These are phyloP conservation scores for Trypanosoma cruzi DNA, from an alignment of 208 protist species.

Conservation along the genomic window DNA sequence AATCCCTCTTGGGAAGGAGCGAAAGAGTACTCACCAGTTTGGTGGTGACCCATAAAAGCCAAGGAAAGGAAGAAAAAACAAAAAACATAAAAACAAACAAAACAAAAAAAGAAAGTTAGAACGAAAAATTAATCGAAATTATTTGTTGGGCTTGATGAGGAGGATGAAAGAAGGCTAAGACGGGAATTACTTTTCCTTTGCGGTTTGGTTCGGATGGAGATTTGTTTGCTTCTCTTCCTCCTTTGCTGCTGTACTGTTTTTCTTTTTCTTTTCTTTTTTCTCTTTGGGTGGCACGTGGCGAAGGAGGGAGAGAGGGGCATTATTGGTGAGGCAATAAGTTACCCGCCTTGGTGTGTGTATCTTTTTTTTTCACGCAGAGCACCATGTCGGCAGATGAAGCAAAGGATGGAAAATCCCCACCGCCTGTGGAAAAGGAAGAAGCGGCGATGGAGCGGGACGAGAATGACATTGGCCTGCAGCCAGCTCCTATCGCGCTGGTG, in stretches of 20 bases:
- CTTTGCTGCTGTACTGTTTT: neutral
- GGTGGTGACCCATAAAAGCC: too few species aligned
- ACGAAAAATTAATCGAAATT: neutral
- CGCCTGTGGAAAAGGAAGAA: neutral
- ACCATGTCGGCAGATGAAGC: neutral
- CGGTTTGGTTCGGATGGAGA: neutral
- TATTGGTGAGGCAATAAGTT: too few species aligned
- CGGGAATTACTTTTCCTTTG: too few species aligned
- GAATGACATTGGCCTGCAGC: slow-evolving; percentile 20
- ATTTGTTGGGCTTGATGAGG: neutral
- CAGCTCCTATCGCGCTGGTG: slow-evolving; percentile 8
- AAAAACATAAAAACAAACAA: too few species aligned
- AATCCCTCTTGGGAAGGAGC: too few species aligned
- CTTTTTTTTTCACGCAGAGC: neutral
- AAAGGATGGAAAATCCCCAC: neutral
- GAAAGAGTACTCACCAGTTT: too few species aligned
- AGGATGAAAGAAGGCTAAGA: neutral
- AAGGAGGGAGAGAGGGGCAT: too few species aligned
- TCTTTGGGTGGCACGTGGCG: neutral
- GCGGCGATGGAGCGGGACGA: slow-evolving; percentile 2
- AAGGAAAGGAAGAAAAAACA: too few species aligned
- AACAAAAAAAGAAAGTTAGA: neutral
- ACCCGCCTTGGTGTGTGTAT: too few species aligned
- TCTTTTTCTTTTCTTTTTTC: neutral
- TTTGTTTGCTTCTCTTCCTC: neutral